Percentiles rank a stretch among this genome's conserved stretches.
These are phyloP conservation scores for Coprinellus micaceus DNA, from an alignment of 768 basidiomycete species.

Conservation along the genomic window DNA sequence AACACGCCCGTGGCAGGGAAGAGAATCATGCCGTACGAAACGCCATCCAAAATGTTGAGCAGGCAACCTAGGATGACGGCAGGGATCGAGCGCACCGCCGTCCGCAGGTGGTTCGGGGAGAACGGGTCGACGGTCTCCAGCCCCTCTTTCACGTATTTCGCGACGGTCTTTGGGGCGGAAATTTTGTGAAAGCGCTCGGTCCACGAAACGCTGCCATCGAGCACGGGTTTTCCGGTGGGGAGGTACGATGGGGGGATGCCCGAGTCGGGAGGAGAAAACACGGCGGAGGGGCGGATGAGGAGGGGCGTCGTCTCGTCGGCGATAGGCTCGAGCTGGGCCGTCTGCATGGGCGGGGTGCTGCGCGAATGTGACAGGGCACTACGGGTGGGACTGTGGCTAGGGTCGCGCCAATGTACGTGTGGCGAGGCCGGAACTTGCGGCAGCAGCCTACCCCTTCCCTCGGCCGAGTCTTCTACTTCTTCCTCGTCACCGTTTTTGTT, in stretches of 20 bases:
- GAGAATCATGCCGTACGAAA: constrained; percentile 96
- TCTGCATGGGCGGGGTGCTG: constrained; percentile 4
- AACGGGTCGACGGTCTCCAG: neutral
- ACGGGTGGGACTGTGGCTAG: constrained; percentile 15
- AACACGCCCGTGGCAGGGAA: constrained; percentile 87
- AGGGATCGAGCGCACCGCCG: constrained; percentile 55
- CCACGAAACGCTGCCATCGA: neutral
- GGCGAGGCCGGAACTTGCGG: neutral
- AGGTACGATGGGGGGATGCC: neutral
- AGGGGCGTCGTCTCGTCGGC: neutral
- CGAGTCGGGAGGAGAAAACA: neutral
- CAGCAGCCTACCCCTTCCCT: neutral
- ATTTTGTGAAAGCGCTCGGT: neutral
- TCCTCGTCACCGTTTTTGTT: no score
- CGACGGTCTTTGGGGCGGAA: neutral
- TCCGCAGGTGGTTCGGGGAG: constrained; percentile 20
- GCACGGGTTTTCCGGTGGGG: neutral
- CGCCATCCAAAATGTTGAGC: constrained; percentile 89
- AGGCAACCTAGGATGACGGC: constrained; percentile 81
- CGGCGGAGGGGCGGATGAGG: neutral
- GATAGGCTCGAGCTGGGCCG: neutral
- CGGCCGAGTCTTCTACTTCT: neutral
- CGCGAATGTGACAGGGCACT: constrained; percentile 1
- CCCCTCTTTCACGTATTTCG: neutral
- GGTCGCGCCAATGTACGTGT: constrained; percentile 26